Evolutionary conservation across 495 filamentous ascomycete species (phyloP).

Genomic region (Daldinia bambusicola): DNA sequence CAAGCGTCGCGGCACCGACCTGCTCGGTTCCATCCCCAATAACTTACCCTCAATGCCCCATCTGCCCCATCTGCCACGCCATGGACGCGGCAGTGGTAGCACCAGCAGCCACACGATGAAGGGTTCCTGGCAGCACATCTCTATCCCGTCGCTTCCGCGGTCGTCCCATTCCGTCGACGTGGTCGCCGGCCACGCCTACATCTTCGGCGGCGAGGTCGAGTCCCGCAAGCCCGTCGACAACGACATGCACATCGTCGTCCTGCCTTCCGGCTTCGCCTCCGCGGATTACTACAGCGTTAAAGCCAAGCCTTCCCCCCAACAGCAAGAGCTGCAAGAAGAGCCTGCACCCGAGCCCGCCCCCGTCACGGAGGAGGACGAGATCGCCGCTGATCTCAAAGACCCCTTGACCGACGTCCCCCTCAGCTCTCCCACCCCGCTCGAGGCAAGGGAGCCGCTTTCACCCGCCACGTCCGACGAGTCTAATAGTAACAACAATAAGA

Average conservation of each 20-base stretch:
- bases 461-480: constrained; percentile 29
- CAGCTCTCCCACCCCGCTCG: constrained; percentile 22
- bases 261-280: constrained; percentile 63
- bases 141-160: constrained; percentile 65
- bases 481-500: too few relatives aligned
- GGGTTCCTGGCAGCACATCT: constrained; percentile 68
- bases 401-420: constrained; percentile 42
- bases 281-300: constrained; percentile 68
- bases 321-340: not conserved
- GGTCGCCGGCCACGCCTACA: constrained; percentile 71
- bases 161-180: constrained; percentile 77
- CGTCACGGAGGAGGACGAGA: constrained; percentile 54
- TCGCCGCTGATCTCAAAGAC: constrained; percentile 44
- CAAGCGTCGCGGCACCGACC: constrained; percentile 58
- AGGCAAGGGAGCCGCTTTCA: constrained; percentile 17
- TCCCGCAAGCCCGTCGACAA: constrained; percentile 70
- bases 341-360: constrained; percentile 35
- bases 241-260: constrained; percentile 71
- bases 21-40: constrained; percentile 54
- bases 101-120: constrained; percentile 51
- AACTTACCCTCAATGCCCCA: constrained; percentile 48
- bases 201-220: constrained; percentile 71
- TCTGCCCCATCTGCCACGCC: constrained; percentile 38
- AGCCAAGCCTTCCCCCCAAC: constrained; percentile 48
- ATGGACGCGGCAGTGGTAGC: constrained; percentile 19